A percentile compares a stretch with the other conserved stretches of the same genome.
These are phyloP conservation scores for Begonia fuchsioides DNA, from an alignment of 306 rosid genomes.

Conservation along the genomic window DNA sequence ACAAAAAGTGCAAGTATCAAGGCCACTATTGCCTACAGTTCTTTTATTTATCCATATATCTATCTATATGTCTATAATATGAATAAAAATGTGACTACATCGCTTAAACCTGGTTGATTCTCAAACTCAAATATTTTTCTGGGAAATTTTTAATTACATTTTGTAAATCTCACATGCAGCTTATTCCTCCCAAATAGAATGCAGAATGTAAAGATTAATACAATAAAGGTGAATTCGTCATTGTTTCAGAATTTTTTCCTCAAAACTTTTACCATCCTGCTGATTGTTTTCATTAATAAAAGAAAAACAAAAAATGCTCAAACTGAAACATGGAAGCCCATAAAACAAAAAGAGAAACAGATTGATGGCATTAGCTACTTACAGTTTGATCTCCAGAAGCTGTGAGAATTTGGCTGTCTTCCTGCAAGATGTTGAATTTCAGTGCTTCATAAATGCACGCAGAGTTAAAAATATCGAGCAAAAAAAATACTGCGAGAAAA, in stretches of 20 bases:
- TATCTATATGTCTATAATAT: not conserved
- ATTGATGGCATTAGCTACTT: constrained; percentile 14
- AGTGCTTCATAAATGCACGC: not conserved
- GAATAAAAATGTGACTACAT: not conserved
- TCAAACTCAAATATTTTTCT: too few relatives aligned
- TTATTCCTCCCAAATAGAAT: too few relatives aligned
- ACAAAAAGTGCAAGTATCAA: not conserved
- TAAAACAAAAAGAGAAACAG: not conserved
- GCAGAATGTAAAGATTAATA: not conserved
- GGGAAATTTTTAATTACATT: too few relatives aligned
- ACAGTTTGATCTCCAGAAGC: constrained; percentile 97
- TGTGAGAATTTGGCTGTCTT: constrained; percentile 60
- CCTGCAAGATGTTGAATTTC: constrained; percentile 29
- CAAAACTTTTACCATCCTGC: not conserved
- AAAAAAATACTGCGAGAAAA: too few relatives aligned
- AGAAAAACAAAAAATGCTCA: not conserved
- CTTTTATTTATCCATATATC: too few relatives aligned
- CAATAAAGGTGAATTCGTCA: too few relatives aligned
- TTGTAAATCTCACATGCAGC: too few relatives aligned
- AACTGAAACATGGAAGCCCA: not conserved
- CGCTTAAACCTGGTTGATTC: too few relatives aligned
- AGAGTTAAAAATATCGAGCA: not conserved
- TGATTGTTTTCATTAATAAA: not conserved
- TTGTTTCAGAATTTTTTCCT: too few relatives aligned
- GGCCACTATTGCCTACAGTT: not conserved